These are phyloP conservation scores for Penicillium silybi DNA, from an alignment of 495 filamentous ascomycete species.

Conservation along the genomic window DNA sequence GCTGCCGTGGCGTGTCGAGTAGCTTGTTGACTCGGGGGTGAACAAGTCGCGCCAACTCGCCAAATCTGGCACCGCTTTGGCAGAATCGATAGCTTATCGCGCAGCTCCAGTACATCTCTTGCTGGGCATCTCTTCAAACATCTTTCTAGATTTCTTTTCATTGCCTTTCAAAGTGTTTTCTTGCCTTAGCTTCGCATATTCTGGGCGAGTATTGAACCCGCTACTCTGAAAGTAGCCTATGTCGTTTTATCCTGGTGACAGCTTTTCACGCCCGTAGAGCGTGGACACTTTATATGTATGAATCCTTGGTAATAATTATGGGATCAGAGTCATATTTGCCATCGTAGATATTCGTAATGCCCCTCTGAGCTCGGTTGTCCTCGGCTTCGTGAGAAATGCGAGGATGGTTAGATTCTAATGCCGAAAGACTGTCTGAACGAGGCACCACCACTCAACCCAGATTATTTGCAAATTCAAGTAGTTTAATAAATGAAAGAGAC, in stretches of 20 bases:
- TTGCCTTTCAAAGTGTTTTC: too few relatives aligned
- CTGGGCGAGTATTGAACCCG: too few relatives aligned
- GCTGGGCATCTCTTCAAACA: not conserved
- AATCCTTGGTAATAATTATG: too few relatives aligned
- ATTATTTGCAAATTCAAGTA: too few relatives aligned
- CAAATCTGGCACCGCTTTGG: slow-evolving; percentile 29
- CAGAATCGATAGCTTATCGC: slow-evolving; percentile 29
- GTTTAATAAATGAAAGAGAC: too few relatives aligned
- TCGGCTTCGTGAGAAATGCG: not conserved
- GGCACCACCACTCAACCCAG: too few relatives aligned
- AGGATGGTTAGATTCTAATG: not conserved
- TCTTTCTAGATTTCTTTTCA: too few relatives aligned
- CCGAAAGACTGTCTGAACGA: not conserved
- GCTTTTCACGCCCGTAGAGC: not conserved
- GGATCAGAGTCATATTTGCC: not conserved
- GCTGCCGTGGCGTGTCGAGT: slow-evolving; percentile 1
- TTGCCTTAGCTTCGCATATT: too few relatives aligned
- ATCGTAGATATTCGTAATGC: not conserved
- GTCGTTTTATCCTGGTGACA: not conserved
- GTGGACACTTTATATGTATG: not conserved
- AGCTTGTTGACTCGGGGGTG: slow-evolving; percentile 22
- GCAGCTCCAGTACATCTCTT: not conserved
- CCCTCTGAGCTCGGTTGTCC: not conserved
- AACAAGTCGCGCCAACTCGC: slow-evolving; percentile 25
- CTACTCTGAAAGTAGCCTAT: too few relatives aligned